Percentiles rank a stretch among this genome's conserved stretches.
Evolutionary conservation across 2,329 filamentous ascomycete genomes (phyloP).

Genomic region (Alternaria burnsii): DNA sequence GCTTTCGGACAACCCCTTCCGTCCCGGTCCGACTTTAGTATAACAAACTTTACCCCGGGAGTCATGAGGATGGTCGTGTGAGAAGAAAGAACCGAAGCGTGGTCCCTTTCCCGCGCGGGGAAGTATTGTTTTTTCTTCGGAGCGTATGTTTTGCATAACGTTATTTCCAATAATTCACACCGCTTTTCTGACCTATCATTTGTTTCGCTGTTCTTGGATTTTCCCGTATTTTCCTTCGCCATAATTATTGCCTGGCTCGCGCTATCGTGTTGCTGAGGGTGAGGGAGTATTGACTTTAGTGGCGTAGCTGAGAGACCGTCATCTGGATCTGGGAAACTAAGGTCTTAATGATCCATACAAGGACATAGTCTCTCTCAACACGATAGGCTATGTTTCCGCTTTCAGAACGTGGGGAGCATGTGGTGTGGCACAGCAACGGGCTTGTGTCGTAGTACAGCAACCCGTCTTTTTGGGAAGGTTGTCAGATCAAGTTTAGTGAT

Average conservation of each 20-base stretch:
- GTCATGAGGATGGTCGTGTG: slow-evolving; percentile 12
- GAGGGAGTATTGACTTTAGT: not conserved
- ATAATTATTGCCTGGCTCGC: not conserved
- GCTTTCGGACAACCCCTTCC: slow-evolving; percentile 2
- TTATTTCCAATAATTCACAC: slow-evolving; percentile 6
- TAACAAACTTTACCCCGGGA: slow-evolving; percentile 1
- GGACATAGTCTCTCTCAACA: slow-evolving; percentile 2
- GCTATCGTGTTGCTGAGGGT: slow-evolving; percentile 1
- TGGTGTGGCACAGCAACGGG: slow-evolving; percentile 5
- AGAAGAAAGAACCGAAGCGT: not conserved
- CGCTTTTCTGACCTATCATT: slow-evolving; percentile 1
- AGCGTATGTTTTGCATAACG: slow-evolving; percentile 6
- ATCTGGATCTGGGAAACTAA: slow-evolving; percentile 1
- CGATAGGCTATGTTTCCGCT: slow-evolving; percentile 8
- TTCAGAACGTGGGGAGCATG: slow-evolving; percentile 5
- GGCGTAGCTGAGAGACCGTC: slow-evolving; percentile 1
- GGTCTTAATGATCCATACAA: not conserved
- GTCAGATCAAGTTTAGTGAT: slow-evolving; percentile 1
- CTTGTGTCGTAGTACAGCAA: not conserved
- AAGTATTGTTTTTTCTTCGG: not conserved
- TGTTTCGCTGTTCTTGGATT: not conserved
- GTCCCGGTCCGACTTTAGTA: slow-evolving; percentile 9
- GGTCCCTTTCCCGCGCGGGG: slow-evolving; percentile 1
- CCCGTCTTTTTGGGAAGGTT: not conserved
- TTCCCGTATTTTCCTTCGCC: not conserved